Evolutionary conservation across 495 filamentous ascomycete species (phyloP), one percentile per base, ranked within the genome.

Genomic region (Aspergillus avenaceus): DNA sequence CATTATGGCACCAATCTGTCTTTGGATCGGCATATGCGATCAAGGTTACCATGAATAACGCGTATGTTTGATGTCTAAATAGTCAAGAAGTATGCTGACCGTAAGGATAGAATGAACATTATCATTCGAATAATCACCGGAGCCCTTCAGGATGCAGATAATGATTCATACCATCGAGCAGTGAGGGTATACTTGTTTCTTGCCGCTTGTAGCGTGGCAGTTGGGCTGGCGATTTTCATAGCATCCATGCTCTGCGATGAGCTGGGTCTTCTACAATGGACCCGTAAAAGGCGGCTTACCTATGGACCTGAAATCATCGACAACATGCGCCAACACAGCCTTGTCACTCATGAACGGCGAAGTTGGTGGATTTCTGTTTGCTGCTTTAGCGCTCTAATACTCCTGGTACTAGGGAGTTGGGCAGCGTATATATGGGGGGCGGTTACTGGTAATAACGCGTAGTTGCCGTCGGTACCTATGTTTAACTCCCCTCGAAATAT

Each of bases 41-140:
- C 18, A 75, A 75, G 34, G 61, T 75, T 25, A 72, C 71, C 28
- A 74, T 75, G 67, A 74, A 74, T 47, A 71, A 72, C 34, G 67
- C 64, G 67, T 70, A 58, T 46, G 62, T 56, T n/a, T 19, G 13
- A 6, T 21, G 5, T 29, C 1, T 26, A 1, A 13, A 9, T 12
- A 23, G 11, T 23, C 12, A 26, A 3, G 4, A 3, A 25, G 26
- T 19, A 28, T 13, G 21, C 54, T 53, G 25, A 57, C 41, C 41
- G 11, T 13, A 14, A 3, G 22, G n/a, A 42, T 45, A 75, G 70
- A 13, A 73, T 72, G 68, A 72, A 60, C 47, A 72, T 74, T 36
- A 71, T 76, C 44, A 54, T 76, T 38, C 60, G 69, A 1, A 73
- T 75, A 29, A 65, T 74, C 45, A 68, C 66, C 18, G 65, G 71